Evolutionary conservation across 805 yeast genomes (phyloP).

Genomic region (Nakazawaea siamensis): DNA sequence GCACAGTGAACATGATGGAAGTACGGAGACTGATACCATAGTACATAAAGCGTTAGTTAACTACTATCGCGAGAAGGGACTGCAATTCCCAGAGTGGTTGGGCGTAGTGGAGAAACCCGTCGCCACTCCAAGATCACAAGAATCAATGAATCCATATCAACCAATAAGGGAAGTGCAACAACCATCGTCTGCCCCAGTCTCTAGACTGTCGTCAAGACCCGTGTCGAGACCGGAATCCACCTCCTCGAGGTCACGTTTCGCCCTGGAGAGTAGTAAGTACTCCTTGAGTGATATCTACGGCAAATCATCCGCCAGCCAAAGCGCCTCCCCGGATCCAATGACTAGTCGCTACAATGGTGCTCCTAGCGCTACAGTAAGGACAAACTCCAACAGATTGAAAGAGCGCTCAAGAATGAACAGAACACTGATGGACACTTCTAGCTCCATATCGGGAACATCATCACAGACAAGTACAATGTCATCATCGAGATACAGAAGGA

Average conservation of each 20-base stretch:
- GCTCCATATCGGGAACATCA: too few species aligned
- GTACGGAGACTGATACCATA: conserved; percentile 22
- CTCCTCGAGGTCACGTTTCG: not conserved
- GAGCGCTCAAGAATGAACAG: too few species aligned
- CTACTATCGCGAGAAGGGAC: conserved; percentile 17
- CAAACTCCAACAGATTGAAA: too few species aligned
- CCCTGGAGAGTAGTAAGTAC: conserved; percentile 7
- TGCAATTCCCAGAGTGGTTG: conserved; percentile 22
- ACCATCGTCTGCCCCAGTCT: not conserved
- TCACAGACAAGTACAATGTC: too few species aligned
- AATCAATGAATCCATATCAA: not conserved
- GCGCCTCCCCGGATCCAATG: too few species aligned
- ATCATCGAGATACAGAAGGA: too few species aligned
- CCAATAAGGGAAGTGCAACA: too few species aligned
- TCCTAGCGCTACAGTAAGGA: too few species aligned
- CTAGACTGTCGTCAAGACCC: not conserved
- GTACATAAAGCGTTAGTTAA: conserved; percentile 23
- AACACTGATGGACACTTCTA: too few species aligned
- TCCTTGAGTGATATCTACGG: conserved; percentile 11
- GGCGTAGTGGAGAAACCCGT: conserved; percentile 6
- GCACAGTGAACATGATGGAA: conserved; percentile 26
- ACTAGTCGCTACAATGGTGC: too few species aligned
- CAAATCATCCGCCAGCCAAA: conserved; percentile 1
- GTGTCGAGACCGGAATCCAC: not conserved
- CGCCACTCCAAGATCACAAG: not conserved